Evolutionary conservation across 306 rosid species (phyloP).

Genomic region (Casuarina cunninghamiana): DNA sequence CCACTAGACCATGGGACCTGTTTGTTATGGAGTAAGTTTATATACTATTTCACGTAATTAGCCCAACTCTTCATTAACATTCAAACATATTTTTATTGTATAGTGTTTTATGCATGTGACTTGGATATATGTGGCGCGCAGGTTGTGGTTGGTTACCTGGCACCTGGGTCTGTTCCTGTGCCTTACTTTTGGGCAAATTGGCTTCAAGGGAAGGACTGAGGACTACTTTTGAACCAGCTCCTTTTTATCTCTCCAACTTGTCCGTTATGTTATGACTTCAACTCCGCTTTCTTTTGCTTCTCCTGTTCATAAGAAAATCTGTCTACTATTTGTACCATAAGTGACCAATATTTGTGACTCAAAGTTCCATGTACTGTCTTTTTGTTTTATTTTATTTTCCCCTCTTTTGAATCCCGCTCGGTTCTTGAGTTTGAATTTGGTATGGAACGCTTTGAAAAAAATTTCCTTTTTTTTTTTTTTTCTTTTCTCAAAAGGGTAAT

Average conservation of each 20-base stretch:
- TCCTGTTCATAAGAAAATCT: conserved; percentile 5
- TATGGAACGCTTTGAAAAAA: no score
- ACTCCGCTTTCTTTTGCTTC: conserved; percentile 1
- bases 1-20: conserved; percentile 70
- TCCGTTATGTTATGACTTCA: background rate
- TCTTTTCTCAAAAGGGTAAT: no score
- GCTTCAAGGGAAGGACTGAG: conserved; percentile 94
- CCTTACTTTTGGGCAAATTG: conserved; percentile 95
- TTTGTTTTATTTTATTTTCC: no score
- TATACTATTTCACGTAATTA: no score
- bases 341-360: background rate
- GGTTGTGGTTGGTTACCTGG: conserved; percentile 91
- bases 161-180: conserved; percentile 73
- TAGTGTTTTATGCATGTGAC: accelerated
- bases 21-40: background rate
- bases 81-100: no score
- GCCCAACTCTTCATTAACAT: no score
- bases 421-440: no score
- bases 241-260: background rate
- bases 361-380: background rate
- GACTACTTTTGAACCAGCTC: conserved; percentile 53
- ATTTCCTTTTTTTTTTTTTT: no score
- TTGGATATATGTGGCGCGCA: conserved; percentile 26
- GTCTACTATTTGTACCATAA: background rate
- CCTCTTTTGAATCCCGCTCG: no score